Evolutionary conservation across 2,329 filamentous ascomycete species (phyloP).

Genomic region (Leptodontidium sp.): DNA sequence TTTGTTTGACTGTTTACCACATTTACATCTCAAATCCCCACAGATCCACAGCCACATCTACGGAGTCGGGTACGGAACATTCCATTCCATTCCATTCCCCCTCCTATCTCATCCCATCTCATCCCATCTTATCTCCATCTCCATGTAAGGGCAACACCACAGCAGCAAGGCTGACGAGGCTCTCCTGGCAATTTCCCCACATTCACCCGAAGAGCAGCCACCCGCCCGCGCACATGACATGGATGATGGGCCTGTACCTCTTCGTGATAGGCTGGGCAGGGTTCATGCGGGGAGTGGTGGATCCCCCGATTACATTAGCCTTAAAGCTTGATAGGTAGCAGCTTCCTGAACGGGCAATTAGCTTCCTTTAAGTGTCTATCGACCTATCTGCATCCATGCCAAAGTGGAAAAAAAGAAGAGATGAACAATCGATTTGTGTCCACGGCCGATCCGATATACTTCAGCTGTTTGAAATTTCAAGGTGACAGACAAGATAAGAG

Average conservation of each 20-base stretch:
- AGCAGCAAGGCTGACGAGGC: not conserved
- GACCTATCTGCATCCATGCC: too few relatives aligned
- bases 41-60: too few relatives aligned
- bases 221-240: not conserved
- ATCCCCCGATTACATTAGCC: not conserved
- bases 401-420: too few relatives aligned
- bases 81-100: too few relatives aligned
- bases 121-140: not conserved
- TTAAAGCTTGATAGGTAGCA: constrained; percentile 1
- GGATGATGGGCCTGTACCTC: too few relatives aligned
- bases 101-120: not conserved
- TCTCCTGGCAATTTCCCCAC: not conserved
- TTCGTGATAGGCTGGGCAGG: not conserved
- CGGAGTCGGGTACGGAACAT: too few relatives aligned
- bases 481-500: not conserved
- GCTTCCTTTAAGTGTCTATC: too few relatives aligned
- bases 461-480: not conserved
- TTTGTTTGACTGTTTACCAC: too few relatives aligned
- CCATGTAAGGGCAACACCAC: too few relatives aligned
- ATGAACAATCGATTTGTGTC: not conserved
- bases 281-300: not conserved
- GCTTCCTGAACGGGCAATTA: too few relatives aligned
- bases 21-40: too few relatives aligned
- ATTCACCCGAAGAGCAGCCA: not conserved
- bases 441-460: not conserved